phyloP scores from a whole-genome alignment of 2,329 filamentous ascomycete genomes.

The Alternaria sp. region DNA sequence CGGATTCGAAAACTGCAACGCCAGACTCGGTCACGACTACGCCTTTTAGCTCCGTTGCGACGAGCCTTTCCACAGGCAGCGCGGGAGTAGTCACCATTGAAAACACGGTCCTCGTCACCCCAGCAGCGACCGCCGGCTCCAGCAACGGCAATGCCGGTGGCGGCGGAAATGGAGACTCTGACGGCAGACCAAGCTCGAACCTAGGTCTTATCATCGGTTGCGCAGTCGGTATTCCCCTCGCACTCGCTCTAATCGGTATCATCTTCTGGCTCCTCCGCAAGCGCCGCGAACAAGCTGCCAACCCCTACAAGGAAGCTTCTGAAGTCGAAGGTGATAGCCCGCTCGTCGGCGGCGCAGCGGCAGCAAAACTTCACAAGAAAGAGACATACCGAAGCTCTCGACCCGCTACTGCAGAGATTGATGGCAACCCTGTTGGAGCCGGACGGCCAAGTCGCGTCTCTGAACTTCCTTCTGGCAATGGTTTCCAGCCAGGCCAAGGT shows the following conservation, averaged over 20 bases:
- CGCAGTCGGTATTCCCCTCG: slow-evolving; percentile 49
- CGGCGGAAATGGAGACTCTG: slow-evolving; percentile 6
- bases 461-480: slow-evolving; percentile 41
- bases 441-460: slow-evolving; percentile 40
- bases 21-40: slow-evolving; percentile 13
- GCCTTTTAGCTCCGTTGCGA: slow-evolving; percentile 36
- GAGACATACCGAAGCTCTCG: slow-evolving; percentile 26
- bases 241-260: slow-evolving; percentile 40
- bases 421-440: slow-evolving; percentile 39
- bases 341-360: slow-evolving; percentile 31
- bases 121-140: slow-evolving; percentile 14
- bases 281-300: slow-evolving; percentile 32
- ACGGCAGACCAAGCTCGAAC: slow-evolving; percentile 29
- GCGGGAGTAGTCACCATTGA: slow-evolving; percentile 34
- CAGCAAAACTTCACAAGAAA: slow-evolving; percentile 33
- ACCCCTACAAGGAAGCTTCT: slow-evolving; percentile 27
- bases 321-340: slow-evolving; percentile 26
- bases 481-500: slow-evolving; percentile 34
- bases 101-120: slow-evolving; percentile 30
- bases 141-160: neutral
- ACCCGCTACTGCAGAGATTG: slow-evolving; percentile 38
- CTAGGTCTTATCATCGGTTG: slow-evolving; percentile 45
- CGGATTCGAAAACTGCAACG: neutral
- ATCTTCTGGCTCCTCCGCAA: slow-evolving; percentile 45
- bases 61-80: slow-evolving; percentile 35